Evolutionary conservation across 768 basidiomycete species (phyloP), one percentile per base, ranked within the genome.

Genomic region (Coprinopsis strossmayeri): DNA sequence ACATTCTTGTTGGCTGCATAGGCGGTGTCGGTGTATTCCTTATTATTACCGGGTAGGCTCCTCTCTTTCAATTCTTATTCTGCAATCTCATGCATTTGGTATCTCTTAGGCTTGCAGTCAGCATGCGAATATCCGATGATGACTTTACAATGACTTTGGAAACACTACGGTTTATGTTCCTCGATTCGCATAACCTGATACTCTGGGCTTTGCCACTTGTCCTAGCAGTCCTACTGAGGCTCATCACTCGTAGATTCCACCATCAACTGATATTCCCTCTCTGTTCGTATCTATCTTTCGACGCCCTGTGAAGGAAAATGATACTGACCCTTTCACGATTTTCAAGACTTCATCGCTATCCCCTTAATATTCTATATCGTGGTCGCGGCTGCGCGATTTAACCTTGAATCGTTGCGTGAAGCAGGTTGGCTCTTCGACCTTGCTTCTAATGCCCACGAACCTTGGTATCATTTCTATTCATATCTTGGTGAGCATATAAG

Each of bases 21-120:
- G 94, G 94, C 9, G 94, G 95, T n/a, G 91, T 98, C 26, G 95
- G 95, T 13, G 80, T 84, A 7, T 99, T 98, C 65, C 72, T 99
- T 39, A 79, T 97, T 34, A 73, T 86, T 57, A 97, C 94, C 0
- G 93, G 91, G 86, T 88, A 55, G 49, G 76, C n/a, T n/a, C n/a
- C n/a, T 54, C 32, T 9, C 48, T 25, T 32, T 27, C 40, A 27
- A 39, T 21, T 18, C 41, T 25, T 34, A 9, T 34, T n/a, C 32
- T 9, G 37, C 13, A 38, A 38, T 21, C 7, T 38, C 5, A 15
- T 17, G 12, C 37, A 11, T 25, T 5, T n/a, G 21, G 18, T 43
- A n/a, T 24, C 24, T 15, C 30, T 23, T 52, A 88, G 91, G 11
- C 71, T 98, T 26, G 85, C 91, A 9, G 91, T 96, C 27, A 82